Evolutionary conservation across 768 basidiomycete genomes (phyloP), one percentile per base, ranked within the genome.

Genomic region (Suillus americanus): DNA sequence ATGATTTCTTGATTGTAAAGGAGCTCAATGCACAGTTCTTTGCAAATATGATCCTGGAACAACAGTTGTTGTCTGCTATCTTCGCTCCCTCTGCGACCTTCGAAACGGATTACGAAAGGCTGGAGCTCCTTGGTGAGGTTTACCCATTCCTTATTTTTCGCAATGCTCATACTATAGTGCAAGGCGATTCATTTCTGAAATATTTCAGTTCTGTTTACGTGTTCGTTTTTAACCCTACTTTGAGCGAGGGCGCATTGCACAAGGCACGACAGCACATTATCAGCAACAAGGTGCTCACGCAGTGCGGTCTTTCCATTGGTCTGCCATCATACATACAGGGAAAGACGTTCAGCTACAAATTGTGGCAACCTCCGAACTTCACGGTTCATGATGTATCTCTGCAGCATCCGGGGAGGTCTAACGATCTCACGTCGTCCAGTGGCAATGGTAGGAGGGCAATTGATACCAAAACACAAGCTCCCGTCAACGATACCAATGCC

Each of bases 161-260:
- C 43, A 18, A 43, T 33, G 40, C 23, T 38, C 45, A 35, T 50
- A 61, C 14, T 46, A 61, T 45, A 59, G 28, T 65, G 51, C 35
- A 68, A 88, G 93, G 94, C 37, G 94, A 95, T 75, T 86, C 92
- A 28, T 92, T 91, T 73, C 78, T 96, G 66, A 96, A 96, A 75
- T 89, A 89, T 70, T 74, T 94, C 54, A 81, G 87, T 8, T 89
- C 92, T 13, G 80, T 89, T 64, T 90, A 91, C 72, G 82, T 90
- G 37, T 94, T 90, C 70, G 89, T 89, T 53, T 85, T 84, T 33
- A 82, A 87, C 68, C 90, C 92, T 6, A 78, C 80, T 12, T 79
- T 82, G 51, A 82, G 82, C 67, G 92, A 94, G 74, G 88, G 90
- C 5, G 81, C 82, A 13, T 73, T 96, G 61, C 92, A 94, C 69